These are phyloP conservation scores for Cicer judaicum DNA, from an alignment of 306 rosid genomes.

Conservation along the genomic window DNA sequence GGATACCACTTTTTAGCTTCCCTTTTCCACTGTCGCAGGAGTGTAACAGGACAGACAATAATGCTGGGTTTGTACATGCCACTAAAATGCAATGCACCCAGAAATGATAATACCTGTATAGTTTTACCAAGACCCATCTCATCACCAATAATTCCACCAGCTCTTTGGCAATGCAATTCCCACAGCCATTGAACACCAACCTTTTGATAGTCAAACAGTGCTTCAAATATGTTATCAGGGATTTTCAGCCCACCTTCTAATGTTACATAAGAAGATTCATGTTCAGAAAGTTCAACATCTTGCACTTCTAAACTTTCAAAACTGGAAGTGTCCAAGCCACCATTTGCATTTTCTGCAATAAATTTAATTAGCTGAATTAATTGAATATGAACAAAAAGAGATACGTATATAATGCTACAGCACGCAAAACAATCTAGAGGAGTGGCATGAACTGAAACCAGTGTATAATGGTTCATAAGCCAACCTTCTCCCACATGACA, in stretches of 20 bases:
- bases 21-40: slow-evolving; percentile 94
- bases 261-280: slow-evolving; percentile 64
- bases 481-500: slow-evolving; percentile 17
- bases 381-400: slow-evolving; percentile 29
- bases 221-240: slow-evolving; percentile 68
- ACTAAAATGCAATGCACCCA: slow-evolving; percentile 93
- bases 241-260: slow-evolving; percentile 93
- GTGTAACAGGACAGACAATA: slow-evolving; percentile 91
- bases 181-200: slow-evolving; percentile 98
- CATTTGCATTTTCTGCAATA: slow-evolving; percentile 62
- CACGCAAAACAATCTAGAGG: slow-evolving; percentile 36
- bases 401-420: slow-evolving; percentile 11
- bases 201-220: slow-evolving; percentile 96
- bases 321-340: slow-evolving; percentile 53
- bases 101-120: slow-evolving; percentile 87
- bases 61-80: slow-evolving; percentile 90
- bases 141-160: slow-evolving; percentile 98
- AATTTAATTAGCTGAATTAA: slow-evolving; percentile 37
- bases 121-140: slow-evolving; percentile 99
- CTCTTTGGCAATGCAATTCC: slow-evolving; percentile 98
- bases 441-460: slow-evolving; percentile 33
- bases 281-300: slow-evolving; percentile 57
- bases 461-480: slow-evolving; percentile 29
- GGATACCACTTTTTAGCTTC: slow-evolving; percentile 94
- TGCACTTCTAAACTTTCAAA: slow-evolving; percentile 64